Evolutionary conservation across 2,329 filamentous ascomycete genomes (phyloP), one percentile per base, ranked within the genome.

Genomic region (Trichoderma hamatum): DNA sequence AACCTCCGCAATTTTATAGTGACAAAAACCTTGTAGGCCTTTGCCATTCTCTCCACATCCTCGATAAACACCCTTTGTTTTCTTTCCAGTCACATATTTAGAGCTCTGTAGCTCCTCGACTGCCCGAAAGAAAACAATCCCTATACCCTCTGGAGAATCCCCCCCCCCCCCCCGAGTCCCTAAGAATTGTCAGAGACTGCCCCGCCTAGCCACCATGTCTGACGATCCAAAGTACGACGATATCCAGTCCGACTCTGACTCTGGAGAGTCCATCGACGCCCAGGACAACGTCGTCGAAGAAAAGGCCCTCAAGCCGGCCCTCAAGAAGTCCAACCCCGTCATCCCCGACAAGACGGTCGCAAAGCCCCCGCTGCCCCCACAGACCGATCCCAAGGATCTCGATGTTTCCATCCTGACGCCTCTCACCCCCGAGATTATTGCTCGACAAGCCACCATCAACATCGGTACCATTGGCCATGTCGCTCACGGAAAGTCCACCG

Each of bases 401-500:
- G 93, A 98, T 78, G 87, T 97, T 76, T 87, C 88, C 73, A 88
- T 83, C 65, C 85, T 99, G 75, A 93, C 87, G 73, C 95, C 96
- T 69, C 85, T 97, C 75, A 96, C 95, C 19, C 94, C 94, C 74
- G 95, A 98, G 81, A 98, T 99, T 79, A 99, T 99, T 78, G 93
- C 94, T 71, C 89, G 96, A 77, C 96, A 99, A 87, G 96, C 96
- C 68, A 99, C 96, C 68, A 97, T 98, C 86, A 98, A 98, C 84
- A 97, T 98, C 76, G 96, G 95, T 73, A 97, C 96, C 71, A 98
- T 99, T 81, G 95, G 95, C 68, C 96, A 98, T 82, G 95, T 98
- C 86, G 96, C 96, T 78, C 95, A 98, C 91, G 95, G 95, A 80
- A 98, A 98, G 82, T 97, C 93, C 71, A 99, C 96, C 26, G 96